These are phyloP conservation scores for Rhodotorula diobovata DNA, from an alignment of 768 basidiomycete species.

Conservation along the genomic window DNA sequence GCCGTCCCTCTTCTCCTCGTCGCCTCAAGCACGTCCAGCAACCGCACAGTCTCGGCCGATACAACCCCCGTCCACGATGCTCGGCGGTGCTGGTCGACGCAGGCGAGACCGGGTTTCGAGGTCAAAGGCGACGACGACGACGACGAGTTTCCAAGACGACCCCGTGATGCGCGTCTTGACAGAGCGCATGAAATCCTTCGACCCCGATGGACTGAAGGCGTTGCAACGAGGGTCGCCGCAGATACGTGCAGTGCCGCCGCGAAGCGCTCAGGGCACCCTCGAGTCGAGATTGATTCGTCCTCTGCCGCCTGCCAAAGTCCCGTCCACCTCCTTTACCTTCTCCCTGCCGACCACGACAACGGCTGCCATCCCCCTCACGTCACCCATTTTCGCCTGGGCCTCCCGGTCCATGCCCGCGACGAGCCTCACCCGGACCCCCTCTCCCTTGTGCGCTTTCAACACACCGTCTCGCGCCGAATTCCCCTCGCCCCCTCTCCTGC, in stretches of 20 bases:
- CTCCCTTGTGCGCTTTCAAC: too few relatives aligned
- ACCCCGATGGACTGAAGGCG: conserved; percentile 11
- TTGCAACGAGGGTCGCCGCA: too few relatives aligned
- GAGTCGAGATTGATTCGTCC: too few relatives aligned
- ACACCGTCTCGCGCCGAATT: neutral
- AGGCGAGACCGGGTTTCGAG: too few relatives aligned
- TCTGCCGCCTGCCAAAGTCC: too few relatives aligned
- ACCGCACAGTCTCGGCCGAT: neutral
- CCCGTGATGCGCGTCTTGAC: conserved; percentile 8
- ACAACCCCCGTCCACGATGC: neutral
- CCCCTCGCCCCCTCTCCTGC: neutral
- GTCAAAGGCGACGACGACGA: neutral
- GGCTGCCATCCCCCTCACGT: too few relatives aligned
- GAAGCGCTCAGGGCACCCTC: too few relatives aligned
- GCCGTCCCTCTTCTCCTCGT: conserved; percentile 7
- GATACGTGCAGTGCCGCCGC: too few relatives aligned
- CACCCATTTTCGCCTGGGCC: neutral
- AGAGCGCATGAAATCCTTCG: conserved; percentile 5
- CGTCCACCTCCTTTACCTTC: neutral
- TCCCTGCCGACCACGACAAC: neutral
- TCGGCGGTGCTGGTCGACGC: too few relatives aligned
- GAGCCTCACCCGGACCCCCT: too few relatives aligned
- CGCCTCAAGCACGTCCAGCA: conserved; percentile 21
- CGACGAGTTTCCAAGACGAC: conserved; percentile 5
- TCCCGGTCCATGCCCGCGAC: too few relatives aligned